Evolutionary conservation across 2,329 filamentous ascomycete genomes (phyloP).

Genomic region (Cladophialophora immunda): DNA sequence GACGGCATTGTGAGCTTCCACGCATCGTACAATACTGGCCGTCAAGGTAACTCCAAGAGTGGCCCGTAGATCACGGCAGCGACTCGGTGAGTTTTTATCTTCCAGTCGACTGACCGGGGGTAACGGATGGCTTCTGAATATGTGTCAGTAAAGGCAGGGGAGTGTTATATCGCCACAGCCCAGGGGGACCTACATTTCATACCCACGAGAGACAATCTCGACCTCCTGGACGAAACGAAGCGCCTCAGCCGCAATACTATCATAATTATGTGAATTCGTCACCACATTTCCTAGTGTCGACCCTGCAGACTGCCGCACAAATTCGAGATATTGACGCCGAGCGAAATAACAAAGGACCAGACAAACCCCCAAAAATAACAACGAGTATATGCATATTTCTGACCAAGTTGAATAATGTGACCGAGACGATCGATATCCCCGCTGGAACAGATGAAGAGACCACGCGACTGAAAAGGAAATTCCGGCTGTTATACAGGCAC

Average conservation of each 20-base stretch:
- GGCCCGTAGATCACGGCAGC: constrained; percentile 81
- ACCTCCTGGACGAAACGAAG: constrained; percentile 90
- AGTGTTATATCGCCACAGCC: background rate
- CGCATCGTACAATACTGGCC: constrained; percentile 75
- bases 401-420: constrained; percentile 50
- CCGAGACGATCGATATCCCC: constrained; percentile 60
- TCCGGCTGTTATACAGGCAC: constrained; percentile 71
- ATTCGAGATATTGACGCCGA: constrained; percentile 81
- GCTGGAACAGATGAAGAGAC: constrained; percentile 74
- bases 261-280: constrained; percentile 79
- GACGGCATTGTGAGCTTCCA: constrained; percentile 73
- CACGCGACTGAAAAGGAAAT: constrained; percentile 70
- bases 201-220: constrained; percentile 91
- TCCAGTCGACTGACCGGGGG: constrained; percentile 94
- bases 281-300: constrained; percentile 74
- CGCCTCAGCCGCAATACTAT: constrained; percentile 77
- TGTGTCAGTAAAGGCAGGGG: constrained; percentile 23
- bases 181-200: constrained; percentile 64
- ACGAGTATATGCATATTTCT: constrained; percentile 51
- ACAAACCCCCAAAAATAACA: constrained; percentile 35
- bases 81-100: constrained; percentile 77
- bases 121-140: constrained; percentile 78
- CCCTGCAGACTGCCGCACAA: constrained; percentile 77
- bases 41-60: constrained; percentile 75
- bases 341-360: constrained; percentile 59